phyloP scores from a whole-genome alignment of 2,329 filamentous ascomycete genomes.

The Pseudogymnoascus sp. region DNA sequence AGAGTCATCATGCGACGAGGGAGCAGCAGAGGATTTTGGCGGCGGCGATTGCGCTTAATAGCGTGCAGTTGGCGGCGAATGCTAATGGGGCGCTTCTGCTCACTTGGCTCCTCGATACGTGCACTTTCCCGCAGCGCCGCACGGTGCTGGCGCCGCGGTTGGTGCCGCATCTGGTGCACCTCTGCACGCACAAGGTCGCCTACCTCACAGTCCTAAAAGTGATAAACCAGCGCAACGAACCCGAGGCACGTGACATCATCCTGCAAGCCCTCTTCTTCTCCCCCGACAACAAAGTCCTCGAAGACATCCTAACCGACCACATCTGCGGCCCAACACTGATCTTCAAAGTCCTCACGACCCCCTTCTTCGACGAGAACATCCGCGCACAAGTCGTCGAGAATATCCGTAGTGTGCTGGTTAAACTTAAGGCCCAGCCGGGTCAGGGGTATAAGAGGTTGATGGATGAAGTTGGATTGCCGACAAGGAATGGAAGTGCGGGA shows the following conservation, averaged over 20 bases:
- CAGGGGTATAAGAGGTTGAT: constrained; percentile 98
- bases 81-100: constrained; percentile 87
- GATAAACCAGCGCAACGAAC: constrained; percentile 93
- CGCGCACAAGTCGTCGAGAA: constrained; percentile 83
- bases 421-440: constrained; percentile 84
- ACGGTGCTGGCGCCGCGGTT: constrained; percentile 87
- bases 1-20: constrained; percentile 90
- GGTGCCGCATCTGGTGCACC: constrained; percentile 83
- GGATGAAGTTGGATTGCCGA: constrained; percentile 83
- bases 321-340: constrained; percentile 90
- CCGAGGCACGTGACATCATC: constrained; percentile 83
- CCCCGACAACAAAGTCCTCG: constrained; percentile 72
- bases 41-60: constrained; percentile 89
- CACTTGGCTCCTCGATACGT: constrained; percentile 97
- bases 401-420: constrained; percentile 77
- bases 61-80: constrained; percentile 91
- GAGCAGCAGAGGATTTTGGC: constrained; percentile 94
- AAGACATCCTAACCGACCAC: constrained; percentile 85
- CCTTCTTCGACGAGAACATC: constrained; percentile 91
- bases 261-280: constrained; percentile 90
- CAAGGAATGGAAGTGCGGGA: constrained; percentile 38
- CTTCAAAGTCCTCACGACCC: constrained; percentile 96
- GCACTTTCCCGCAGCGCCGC: constrained; percentile 84
- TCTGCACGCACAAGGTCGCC: constrained; percentile 97
- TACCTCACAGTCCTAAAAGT: constrained; percentile 96